Conservation (phyloP, 805 yeast genomes). For the Barnettozyma salicaria region DNA sequence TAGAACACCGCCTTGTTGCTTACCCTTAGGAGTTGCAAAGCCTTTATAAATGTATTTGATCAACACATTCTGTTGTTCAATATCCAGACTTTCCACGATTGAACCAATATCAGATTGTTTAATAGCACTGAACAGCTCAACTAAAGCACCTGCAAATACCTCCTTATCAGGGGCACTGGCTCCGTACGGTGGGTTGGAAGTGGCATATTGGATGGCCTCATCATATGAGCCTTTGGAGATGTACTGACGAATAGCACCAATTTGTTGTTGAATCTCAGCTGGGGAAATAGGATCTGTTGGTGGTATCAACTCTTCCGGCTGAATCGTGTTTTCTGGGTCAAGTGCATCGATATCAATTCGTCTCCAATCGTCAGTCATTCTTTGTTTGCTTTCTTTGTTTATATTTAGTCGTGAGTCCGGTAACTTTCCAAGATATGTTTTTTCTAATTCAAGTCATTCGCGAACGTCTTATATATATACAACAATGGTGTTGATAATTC, state of each 20-base stretch:
- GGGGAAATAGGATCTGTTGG: conserved; percentile 37
- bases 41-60: conserved; percentile 82
- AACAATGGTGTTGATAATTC: no score
- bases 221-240: conserved; percentile 67
- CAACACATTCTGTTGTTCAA: conserved; percentile 68
- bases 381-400: background rate
- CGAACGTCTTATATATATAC: background rate
- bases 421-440: background rate
- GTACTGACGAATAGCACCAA: conserved; percentile 52
- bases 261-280: conserved; percentile 49
- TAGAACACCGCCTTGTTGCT: conserved; percentile 79
- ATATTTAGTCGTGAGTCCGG: background rate
- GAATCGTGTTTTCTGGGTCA: conserved; percentile 69
- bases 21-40: conserved; percentile 72
- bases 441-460: background rate
- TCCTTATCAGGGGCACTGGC: conserved; percentile 53
- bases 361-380: conserved; percentile 79
- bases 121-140: conserved; percentile 65
- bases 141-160: conserved; percentile 47
- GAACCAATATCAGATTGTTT: conserved; percentile 60
- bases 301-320: conserved; percentile 56
- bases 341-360: conserved; percentile 89
- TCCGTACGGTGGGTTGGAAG: conserved; percentile 79
- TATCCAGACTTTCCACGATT: conserved; percentile 51
- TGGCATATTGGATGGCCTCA: conserved; percentile 58